Base-by-base conservation (phyloP, 352 stramenopile species). In the Pythium brachiatum region DNA sequence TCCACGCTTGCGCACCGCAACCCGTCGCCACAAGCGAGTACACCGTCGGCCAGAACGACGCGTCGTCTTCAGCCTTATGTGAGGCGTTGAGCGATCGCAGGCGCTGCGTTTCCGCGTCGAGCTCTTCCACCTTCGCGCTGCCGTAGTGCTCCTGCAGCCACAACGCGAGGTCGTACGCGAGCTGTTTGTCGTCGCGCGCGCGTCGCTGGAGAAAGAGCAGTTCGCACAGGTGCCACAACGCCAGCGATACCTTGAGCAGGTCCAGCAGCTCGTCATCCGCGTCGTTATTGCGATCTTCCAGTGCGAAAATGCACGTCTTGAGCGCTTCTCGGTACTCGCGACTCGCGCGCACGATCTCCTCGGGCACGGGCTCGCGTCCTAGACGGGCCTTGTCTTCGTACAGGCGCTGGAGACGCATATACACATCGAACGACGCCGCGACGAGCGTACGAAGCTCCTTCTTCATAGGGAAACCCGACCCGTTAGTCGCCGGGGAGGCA, bases 71-170 rank as follows among this genome's bases (percentile, higher is more conserved):
- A 0, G 69, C 58, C 2, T 68, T 73, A 26, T 56, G 57, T 7
- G 60, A 61, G 50, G 44, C 53, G n/a, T 31, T 55, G 3, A 65
- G 41, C 25, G 44, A 34, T 39, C 75, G 81, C 9, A 92, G 64
- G n/a, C 73, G 68, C 20, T 69, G 47, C 25, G 77, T 84, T 34
- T 82, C 68, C 0, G 51, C 55, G 56, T 89, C 79, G 9, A 79
- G 58, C 20, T 81, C 81, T 13, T 92, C 79, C 58, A 91, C 63
- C 13, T 77, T 62, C 21, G 64, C 63, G 38, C 74, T 76, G 32
- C 66, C 79, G 57, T 92, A 94, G 56, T 92, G 81, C 48, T 92
- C 79, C 51, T 92, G 83, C 18, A 94, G 73, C 85, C 85, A 94
- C 13, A 54, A 47, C 9, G 74, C 85, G 41, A 94, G 63, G 26